Conservation (phyloP, 352 stramenopile genomes). For the Hyaloperonospora arabidopsidis region DNA sequence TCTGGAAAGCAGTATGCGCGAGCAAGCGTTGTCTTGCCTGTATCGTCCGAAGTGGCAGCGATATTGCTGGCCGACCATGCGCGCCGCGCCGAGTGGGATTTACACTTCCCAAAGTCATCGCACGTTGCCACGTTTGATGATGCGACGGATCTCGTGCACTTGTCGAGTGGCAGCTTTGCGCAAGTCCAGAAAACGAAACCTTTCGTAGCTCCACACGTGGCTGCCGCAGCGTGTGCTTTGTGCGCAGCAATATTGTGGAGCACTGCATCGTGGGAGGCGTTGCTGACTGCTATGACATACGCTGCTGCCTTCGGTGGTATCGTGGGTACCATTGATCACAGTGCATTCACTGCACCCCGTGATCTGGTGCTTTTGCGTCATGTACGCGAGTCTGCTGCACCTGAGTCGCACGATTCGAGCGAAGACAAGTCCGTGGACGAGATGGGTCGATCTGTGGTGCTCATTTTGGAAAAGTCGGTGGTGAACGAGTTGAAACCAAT, state of each 20-base stretch:
- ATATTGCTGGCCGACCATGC: conserved; percentile 57
- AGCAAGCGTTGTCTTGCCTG: conserved; percentile 54
- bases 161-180: conserved; percentile 41
- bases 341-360: conserved; percentile 38
- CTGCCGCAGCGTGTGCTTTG: conserved; percentile 35
- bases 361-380: conserved; percentile 72
- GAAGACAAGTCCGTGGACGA: conserved; percentile 38
- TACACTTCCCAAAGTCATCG: conserved; percentile 54
- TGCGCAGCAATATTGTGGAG: conserved; percentile 35
- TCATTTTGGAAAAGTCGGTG: conserved; percentile 77
- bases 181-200: conserved; percentile 37
- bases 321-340: conserved; percentile 48
- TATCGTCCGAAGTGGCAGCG: conserved; percentile 56
- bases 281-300: conserved; percentile 43
- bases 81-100: conserved; percentile 69
- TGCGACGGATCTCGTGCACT: conserved; percentile 61
- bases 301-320: conserved; percentile 41
- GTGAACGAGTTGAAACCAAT: conserved; percentile 62
- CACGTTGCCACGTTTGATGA: conserved; percentile 72
- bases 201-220: conserved; percentile 46
- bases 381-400: conserved; percentile 50
- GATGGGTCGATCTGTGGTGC: conserved; percentile 49
- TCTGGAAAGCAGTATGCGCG: conserved; percentile 45
- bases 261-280: conserved; percentile 33
- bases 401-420: conserved; percentile 31